These are phyloP conservation scores for Phialophora chinensis DNA, from an alignment of 2,329 filamentous ascomycete species.

Conservation along the genomic window DNA sequence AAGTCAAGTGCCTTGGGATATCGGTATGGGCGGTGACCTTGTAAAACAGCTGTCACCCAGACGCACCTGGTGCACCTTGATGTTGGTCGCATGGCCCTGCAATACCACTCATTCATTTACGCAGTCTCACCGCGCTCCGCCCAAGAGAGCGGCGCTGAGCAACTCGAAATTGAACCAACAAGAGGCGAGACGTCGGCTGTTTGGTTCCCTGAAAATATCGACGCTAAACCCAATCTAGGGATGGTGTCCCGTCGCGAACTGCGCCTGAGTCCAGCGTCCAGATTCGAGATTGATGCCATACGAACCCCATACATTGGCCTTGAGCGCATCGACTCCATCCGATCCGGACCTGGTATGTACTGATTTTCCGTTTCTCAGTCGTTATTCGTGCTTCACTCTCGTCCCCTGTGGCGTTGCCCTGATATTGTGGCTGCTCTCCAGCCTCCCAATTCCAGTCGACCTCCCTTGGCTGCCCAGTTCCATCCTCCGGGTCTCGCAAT, in stretches of 20 bases:
- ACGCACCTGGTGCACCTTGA: no score
- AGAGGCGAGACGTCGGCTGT: constrained; percentile 13
- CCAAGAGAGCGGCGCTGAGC: background rate
- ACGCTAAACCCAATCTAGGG: constrained; percentile 25
- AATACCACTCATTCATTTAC: background rate
- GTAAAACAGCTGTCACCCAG: no score
- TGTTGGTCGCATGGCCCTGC: no score
- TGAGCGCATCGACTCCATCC: constrained; percentile 31
- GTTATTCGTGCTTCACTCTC: constrained; percentile 1
- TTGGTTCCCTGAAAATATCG: background rate
- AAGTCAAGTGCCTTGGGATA: no score
- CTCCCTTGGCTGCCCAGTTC: constrained; percentile 15
- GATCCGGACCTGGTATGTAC: constrained; percentile 35
- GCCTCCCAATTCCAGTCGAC: constrained; percentile 13
- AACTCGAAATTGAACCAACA: no score
- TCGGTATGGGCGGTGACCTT: no score
- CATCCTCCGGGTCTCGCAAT: constrained; percentile 21
- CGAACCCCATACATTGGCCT: constrained; percentile 30
- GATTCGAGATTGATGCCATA: constrained; percentile 26
- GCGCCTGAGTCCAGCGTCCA: constrained; percentile 22
- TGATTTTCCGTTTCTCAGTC: constrained; percentile 14
- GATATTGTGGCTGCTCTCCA: constrained; percentile 14
- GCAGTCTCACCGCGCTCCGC: background rate
- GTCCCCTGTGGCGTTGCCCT: constrained; percentile 6
- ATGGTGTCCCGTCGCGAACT: constrained; percentile 28